These are phyloP conservation scores for Spiromastix sp. DNA, from an alignment of 2,329 filamentous ascomycete species.

Conservation along the genomic window DNA sequence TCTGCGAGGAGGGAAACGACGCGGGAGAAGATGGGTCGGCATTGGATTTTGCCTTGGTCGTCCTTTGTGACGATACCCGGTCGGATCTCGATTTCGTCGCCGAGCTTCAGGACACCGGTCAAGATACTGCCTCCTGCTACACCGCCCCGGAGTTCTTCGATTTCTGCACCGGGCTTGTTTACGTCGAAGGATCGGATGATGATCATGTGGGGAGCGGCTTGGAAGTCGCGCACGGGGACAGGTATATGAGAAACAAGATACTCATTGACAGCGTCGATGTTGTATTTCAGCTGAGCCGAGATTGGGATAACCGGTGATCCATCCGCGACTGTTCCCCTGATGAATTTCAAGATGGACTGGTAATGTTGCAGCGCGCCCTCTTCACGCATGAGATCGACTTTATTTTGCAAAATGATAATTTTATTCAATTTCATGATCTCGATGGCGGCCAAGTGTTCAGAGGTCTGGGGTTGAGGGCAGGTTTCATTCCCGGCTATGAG, in stretches of 20 bases:
- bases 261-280: slow-evolving; percentile 97
- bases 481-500: slow-evolving; percentile 97
- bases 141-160: slow-evolving; percentile 96
- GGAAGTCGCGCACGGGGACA: slow-evolving; percentile 82
- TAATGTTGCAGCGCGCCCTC: slow-evolving; percentile 89
- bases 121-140: slow-evolving; percentile 95
- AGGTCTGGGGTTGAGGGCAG: slow-evolving; percentile 96
- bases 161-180: slow-evolving; percentile 98
- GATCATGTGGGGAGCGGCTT: slow-evolving; percentile 91
- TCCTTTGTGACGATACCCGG: slow-evolving; percentile 98
- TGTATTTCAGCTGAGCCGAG: slow-evolving; percentile 96
- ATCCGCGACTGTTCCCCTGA: slow-evolving; percentile 91
- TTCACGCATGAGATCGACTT: slow-evolving; percentile 97
- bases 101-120: slow-evolving; percentile 91
- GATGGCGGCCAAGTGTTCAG: slow-evolving; percentile 95
- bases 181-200: slow-evolving; percentile 99
- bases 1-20: slow-evolving; percentile 94
- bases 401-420: slow-evolving; percentile 99
- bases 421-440: slow-evolving; percentile 99
- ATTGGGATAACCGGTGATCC: slow-evolving; percentile 94
- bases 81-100: slow-evolving; percentile 96
- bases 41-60: slow-evolving; percentile 85
- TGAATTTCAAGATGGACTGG: slow-evolving; percentile 96
- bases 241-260: slow-evolving; percentile 92
- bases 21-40: slow-evolving; percentile 92